Evolutionary conservation across 2,329 filamentous ascomycete species (phyloP).

Genomic region (Bipolaris victoriae): DNA sequence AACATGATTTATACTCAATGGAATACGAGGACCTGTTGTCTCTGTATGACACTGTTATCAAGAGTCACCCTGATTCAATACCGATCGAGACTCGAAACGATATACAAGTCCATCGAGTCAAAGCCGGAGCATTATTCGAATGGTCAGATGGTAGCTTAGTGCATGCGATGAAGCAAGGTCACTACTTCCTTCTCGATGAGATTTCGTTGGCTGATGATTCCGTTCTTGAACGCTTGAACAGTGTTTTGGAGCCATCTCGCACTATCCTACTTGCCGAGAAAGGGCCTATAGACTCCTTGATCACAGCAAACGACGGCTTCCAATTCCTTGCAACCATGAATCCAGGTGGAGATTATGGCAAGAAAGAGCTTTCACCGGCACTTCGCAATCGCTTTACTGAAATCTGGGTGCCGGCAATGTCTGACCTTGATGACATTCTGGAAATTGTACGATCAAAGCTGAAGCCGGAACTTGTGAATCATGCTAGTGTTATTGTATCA

Average conservation of each 20-base stretch:
- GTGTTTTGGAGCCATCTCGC: conserved; percentile 86
- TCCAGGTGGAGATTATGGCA: conserved; percentile 96
- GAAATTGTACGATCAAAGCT: conserved; percentile 86
- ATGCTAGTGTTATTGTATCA: conserved; percentile 74
- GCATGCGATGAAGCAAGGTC: conserved; percentile 86
- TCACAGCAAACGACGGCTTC: conserved; percentile 78
- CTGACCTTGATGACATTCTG: conserved; percentile 81
- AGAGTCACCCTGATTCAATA: conserved; percentile 54
- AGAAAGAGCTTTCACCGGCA: conserved; percentile 94
- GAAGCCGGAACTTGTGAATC: conserved; percentile 57
- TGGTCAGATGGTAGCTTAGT: conserved; percentile 96
- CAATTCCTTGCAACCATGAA: conserved; percentile 99
- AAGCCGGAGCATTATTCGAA: conserved; percentile 87
- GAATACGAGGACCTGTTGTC: conserved; percentile 59
- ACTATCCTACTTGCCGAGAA: conserved; percentile 93
- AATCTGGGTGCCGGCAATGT: conserved; percentile 94
- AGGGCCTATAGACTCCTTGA: conserved; percentile 79
- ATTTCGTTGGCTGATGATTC: conserved; percentile 98
- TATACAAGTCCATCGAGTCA: conserved; percentile 60
- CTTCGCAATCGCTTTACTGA: conserved; percentile 96
- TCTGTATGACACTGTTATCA: conserved; percentile 62
- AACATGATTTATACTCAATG: conserved; percentile 16
- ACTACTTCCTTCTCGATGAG: conserved; percentile 94
- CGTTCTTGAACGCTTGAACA: conserved; percentile 93
- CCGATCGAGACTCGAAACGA: conserved; percentile 49